Percentiles rank a stretch among this genome's conserved stretches.
phyloP scores from a whole-genome alignment of 2,329 filamentous ascomycete genomes.

The Fusarium heterosporum region DNA sequence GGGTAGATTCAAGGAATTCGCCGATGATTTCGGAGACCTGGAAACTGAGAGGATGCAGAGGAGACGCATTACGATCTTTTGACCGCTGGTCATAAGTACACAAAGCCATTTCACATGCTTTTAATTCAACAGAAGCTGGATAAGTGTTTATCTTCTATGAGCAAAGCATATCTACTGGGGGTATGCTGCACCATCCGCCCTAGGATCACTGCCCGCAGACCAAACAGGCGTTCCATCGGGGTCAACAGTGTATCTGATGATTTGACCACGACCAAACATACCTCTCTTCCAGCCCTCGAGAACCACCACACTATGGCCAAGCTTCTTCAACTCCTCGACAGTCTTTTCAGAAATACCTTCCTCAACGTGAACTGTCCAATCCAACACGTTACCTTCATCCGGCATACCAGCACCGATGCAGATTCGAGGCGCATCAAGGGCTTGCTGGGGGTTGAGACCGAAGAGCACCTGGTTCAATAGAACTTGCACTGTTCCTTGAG shows the following conservation, averaged over 20 bases:
- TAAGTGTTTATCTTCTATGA: not conserved
- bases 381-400: constrained; percentile 66
- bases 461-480: constrained; percentile 90
- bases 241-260: constrained; percentile 83
- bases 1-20: not conserved
- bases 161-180: constrained; percentile 52
- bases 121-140: not conserved
- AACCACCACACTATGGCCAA: constrained; percentile 81
- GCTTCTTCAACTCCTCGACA: constrained; percentile 70
- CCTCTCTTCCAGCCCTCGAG: constrained; percentile 73
- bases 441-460: constrained; percentile 83
- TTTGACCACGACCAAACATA: constrained; percentile 87
- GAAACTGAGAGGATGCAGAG: not conserved
- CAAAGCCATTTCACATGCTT: accelerated
- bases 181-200: constrained; percentile 82
- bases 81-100: not conserved
- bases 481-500: constrained; percentile 94
- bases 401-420: constrained; percentile 84
- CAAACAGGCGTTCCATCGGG: constrained; percentile 77
- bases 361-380: constrained; percentile 80
- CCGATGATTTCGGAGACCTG: not conserved
- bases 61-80: not conserved
- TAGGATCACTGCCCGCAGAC: constrained; percentile 88
- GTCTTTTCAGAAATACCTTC: constrained; percentile 80
- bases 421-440: constrained; percentile 90